Conservation (phyloP, 2,329 filamentous ascomycete genomes). For the Coleophoma eucalyptorum region DNA sequence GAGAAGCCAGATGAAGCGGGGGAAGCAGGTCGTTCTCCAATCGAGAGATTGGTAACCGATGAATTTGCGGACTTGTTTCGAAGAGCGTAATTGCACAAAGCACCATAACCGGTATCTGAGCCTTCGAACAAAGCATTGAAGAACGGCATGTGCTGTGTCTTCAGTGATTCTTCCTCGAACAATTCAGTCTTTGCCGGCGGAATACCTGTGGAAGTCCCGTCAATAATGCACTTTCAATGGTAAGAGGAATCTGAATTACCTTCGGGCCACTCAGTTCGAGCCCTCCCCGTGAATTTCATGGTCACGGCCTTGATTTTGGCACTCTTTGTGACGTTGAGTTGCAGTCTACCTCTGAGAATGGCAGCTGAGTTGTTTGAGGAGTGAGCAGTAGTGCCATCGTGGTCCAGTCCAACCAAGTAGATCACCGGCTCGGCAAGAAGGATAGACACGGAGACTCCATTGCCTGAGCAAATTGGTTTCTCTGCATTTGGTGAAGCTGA, state of each 20-base stretch:
- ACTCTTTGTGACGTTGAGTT: constrained; percentile 79
- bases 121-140: constrained; percentile 73
- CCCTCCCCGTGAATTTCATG: constrained; percentile 79
- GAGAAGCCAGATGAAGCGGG: constrained; percentile 12
- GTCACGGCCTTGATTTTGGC: constrained; percentile 91
- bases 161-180: constrained; percentile 78
- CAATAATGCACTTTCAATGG: background rate
- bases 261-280: constrained; percentile 94
- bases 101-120: constrained; percentile 57
- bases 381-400: constrained; percentile 35
- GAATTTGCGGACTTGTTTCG: constrained; percentile 20
- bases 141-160: constrained; percentile 87
- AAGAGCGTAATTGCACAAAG: constrained; percentile 53
- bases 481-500: constrained; percentile 35
- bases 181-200: constrained; percentile 82
- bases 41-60: constrained; percentile 20
- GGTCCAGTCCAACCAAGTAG: constrained; percentile 73
- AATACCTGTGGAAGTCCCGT: constrained; percentile 51
- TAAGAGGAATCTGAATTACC: constrained; percentile 46
- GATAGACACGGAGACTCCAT: constrained; percentile 71
- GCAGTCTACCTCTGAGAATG: constrained; percentile 79
- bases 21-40: constrained; percentile 5
- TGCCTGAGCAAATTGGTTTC: constrained; percentile 72
- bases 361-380: constrained; percentile 49
- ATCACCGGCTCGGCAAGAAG: constrained; percentile 75